Conservation (phyloP, 345 rosid species). For the Punica granatum region DNA sequence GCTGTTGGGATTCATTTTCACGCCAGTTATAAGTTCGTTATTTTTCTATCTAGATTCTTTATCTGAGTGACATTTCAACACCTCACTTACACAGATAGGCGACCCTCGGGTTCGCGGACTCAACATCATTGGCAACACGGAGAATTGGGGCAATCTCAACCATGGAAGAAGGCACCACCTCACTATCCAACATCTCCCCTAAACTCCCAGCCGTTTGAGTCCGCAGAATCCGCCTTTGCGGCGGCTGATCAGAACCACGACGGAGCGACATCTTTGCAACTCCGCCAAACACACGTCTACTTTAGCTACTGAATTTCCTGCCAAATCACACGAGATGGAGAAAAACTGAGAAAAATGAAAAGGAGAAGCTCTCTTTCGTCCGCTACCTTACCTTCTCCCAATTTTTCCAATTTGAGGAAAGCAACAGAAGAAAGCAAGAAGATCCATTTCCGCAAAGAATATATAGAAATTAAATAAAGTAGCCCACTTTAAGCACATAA, state of each 20-base stretch:
- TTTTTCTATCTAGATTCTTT: neutral
- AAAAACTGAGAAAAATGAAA: neutral
- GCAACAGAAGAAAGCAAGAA: neutral
- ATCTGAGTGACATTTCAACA: neutral
- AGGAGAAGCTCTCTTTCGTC: neutral
- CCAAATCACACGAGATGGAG: neutral
- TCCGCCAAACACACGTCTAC: neutral
- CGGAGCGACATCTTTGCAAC: constrained; percentile 22
- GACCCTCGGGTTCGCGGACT: constrained; percentile 82
- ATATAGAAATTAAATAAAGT: neutral
- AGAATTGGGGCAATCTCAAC: constrained; percentile 96
- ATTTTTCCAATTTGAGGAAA: neutral
- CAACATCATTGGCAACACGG: constrained; percentile 99
- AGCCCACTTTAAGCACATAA: neutral
- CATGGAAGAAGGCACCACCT: constrained; percentile 97
- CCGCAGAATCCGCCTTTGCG: constrained; percentile 48
- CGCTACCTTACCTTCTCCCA: neutral
- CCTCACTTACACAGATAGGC: constrained; percentile 82
- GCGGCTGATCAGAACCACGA: constrained; percentile 41
- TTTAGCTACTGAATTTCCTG: neutral
- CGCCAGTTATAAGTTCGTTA: neutral
- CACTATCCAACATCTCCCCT: constrained; percentile 96
- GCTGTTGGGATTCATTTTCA: neutral
- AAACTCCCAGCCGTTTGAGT: constrained; percentile 93
- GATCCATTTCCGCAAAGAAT: neutral